Evolutionary conservation across 805 yeast genomes (phyloP).

Genomic region (Teunomyces aglyptinius): DNA sequence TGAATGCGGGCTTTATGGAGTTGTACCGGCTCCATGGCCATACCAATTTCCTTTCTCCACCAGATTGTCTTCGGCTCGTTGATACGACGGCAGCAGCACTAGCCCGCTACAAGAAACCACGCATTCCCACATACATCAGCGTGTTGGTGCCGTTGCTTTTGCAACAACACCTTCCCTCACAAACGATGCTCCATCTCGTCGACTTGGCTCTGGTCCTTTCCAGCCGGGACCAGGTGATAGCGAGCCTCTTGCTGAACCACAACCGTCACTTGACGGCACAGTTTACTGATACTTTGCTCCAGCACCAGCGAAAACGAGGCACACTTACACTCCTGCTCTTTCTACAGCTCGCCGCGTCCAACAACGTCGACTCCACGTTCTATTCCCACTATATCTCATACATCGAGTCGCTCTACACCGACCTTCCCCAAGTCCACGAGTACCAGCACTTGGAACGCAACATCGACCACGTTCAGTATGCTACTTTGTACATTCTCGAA

Average conservation of each 20-base stretch:
- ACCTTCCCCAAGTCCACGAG: conserved; percentile 36
- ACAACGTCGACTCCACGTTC: conserved; percentile 21
- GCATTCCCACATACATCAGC: conserved; percentile 29
- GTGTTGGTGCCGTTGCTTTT: conserved; percentile 20
- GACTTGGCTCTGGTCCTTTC: conserved; percentile 23
- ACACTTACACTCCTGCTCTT: conserved; percentile 14
- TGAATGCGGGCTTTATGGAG: conserved; percentile 21
- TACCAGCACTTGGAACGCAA: conserved; percentile 29
- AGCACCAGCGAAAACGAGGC: conserved; percentile 7
- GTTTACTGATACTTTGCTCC: conserved; percentile 16
- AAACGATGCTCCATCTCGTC: conserved; percentile 23
- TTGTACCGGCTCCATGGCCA: conserved; percentile 14
- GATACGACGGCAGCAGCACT: conserved; percentile 15
- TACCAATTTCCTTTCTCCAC: conserved; percentile 1
- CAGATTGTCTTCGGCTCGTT: conserved; percentile 15
- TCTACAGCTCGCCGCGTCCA: conserved; percentile 15
- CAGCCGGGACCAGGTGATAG: conserved; percentile 12
- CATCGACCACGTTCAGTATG: conserved; percentile 20
- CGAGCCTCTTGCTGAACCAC: conserved; percentile 11
- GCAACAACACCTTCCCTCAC: conserved; percentile 14
- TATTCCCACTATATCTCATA: conserved; percentile 19
- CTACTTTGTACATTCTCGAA: conserved; percentile 2
- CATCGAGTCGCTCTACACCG: conserved; percentile 27
- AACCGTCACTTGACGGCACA: conserved; percentile 11
- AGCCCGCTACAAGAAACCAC: conserved; percentile 6